Conservation (phyloP, 768 basidiomycete species). For the Leccinum uliginosum region DNA sequence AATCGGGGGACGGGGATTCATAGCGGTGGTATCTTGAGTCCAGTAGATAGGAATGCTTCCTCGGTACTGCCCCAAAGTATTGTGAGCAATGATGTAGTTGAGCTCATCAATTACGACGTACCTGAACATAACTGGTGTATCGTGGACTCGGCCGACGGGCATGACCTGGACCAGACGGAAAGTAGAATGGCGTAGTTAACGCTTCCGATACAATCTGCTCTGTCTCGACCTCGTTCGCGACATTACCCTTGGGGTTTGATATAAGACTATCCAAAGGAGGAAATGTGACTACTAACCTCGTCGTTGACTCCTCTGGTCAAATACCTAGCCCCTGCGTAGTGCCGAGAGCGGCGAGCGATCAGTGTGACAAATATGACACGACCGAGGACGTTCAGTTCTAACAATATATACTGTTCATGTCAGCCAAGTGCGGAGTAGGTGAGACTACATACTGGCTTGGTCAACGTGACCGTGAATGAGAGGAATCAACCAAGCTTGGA, state of each 20-base stretch:
- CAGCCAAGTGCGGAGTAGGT: background rate
- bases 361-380: slow-evolving; percentile 89
- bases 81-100: background rate
- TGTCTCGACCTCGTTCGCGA: slow-evolving; percentile 98
- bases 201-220: slow-evolving; percentile 96
- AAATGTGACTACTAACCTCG: slow-evolving; percentile 45
- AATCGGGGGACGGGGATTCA: slow-evolving; percentile 92
- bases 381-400: slow-evolving; percentile 87
- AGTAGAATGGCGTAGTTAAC: slow-evolving; percentile 84
- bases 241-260: slow-evolving; percentile 66
- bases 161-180: slow-evolving; percentile 40
- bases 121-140: slow-evolving; percentile 95
- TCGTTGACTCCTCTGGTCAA: slow-evolving; percentile 93
- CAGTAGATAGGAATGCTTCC: slow-evolving; percentile 96
- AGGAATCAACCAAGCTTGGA: slow-evolving; percentile 83
- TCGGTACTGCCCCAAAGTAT: slow-evolving; percentile 59
- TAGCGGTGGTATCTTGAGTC: slow-evolving; percentile 89
- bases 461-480: slow-evolving; percentile 96
- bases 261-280: background rate
- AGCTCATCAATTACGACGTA: slow-evolving; percentile 18
- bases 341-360: slow-evolving; percentile 91
- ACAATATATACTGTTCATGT: background rate
- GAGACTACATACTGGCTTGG: slow-evolving; percentile 81
- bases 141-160: slow-evolving; percentile 69
- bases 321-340: slow-evolving; percentile 94